Base-by-base conservation (phyloP, 495 filamentous ascomycete species). In the Apiosordaria backusii region DNA sequence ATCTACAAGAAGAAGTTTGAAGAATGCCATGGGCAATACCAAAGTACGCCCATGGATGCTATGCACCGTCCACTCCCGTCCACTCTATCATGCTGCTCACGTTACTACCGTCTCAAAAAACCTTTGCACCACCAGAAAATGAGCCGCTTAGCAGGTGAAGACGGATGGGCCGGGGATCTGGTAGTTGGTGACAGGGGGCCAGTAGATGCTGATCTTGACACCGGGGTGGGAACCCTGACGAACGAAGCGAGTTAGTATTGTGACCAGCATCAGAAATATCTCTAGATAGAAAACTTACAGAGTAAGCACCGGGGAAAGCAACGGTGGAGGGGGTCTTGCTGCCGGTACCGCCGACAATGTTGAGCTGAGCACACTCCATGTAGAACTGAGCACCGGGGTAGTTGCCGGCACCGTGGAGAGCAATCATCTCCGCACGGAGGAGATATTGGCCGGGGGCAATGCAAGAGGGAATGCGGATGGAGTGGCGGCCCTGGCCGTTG, bases 341-440 rank as follows among this genome's bases (percentile, higher is more conserved):
- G 53, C 71, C 69, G 29, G 69, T 66, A 18, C 71, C 71, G 22
- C 79, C 81, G 16, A 80, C 76, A 57, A 83, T 71, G 54, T 81
- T 82, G 68, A 83, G 73, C 68, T 83, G 80, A 13, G 80, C 80
- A 60, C 80, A 83, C 77, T 83, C 80, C 77, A 81, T 79, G 61
- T 84, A 86, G 61, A 86, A 81, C 73, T 86, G 83, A 15, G 82
- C 82, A 13, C 80, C 79, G 2, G 78, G 75, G 22, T 72, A 67
- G 26, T 74, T 73, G 50, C 68, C n/a, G 9, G 81, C 81, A 59
- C 67, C 77, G 66, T 86, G 84, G 2, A 86, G 74, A 1, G 80
- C 83, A 62, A 86, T 83, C 69, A 85, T 75, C 71, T 86, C 84
- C 6, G 81, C 79, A 16, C 83, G 80, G 21, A 86, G 78, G 18